phyloP scores from a whole-genome alignment of 2,329 filamentous ascomycete species.

The Colletotrichum sp. region DNA sequence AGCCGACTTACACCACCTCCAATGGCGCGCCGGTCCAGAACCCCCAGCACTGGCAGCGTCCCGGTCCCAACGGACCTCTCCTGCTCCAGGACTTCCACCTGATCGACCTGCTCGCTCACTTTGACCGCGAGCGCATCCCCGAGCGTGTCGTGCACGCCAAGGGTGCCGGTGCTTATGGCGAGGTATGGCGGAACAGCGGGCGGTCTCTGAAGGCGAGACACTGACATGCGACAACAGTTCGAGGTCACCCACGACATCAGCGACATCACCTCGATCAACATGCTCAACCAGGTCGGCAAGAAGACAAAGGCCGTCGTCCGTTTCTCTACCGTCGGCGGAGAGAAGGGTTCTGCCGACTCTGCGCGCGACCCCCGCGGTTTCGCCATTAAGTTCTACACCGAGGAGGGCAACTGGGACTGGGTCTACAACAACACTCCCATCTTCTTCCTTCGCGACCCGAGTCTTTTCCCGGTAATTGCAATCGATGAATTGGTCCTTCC shows the following conservation, averaged over 20 bases:
- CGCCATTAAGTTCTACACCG: conserved; percentile 73
- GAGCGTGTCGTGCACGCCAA: conserved; percentile 64
- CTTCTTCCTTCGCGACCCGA: conserved; percentile 78
- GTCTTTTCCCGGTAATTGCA: conserved; percentile 75
- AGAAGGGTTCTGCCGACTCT: conserved; percentile 73
- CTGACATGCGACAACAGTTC: conserved; percentile 33
- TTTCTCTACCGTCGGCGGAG: conserved; percentile 79
- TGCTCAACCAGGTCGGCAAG: conserved; percentile 68
- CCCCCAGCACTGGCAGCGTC: conserved; percentile 52
- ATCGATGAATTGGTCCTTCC: too few species aligned
- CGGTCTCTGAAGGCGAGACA: neutral
- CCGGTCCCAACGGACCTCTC: conserved; percentile 62
- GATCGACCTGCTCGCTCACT: conserved; percentile 64
- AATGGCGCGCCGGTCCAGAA: conserved; percentile 63
- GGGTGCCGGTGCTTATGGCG: conserved; percentile 61
- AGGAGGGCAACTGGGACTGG: conserved; percentile 75
- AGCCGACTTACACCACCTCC: conserved; percentile 63
- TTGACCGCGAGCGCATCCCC: conserved; percentile 56
- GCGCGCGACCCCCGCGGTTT: conserved; percentile 77
- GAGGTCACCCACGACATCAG: conserved; percentile 52
- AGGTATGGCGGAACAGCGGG: neutral
- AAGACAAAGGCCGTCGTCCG: conserved; percentile 70
- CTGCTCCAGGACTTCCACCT: conserved; percentile 70
- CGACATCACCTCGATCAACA: conserved; percentile 58
- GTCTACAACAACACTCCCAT: conserved; percentile 80